Evolutionary conservation across 495 filamentous ascomycete species (phyloP).

Genomic region (Aspergillus steynii): DNA sequence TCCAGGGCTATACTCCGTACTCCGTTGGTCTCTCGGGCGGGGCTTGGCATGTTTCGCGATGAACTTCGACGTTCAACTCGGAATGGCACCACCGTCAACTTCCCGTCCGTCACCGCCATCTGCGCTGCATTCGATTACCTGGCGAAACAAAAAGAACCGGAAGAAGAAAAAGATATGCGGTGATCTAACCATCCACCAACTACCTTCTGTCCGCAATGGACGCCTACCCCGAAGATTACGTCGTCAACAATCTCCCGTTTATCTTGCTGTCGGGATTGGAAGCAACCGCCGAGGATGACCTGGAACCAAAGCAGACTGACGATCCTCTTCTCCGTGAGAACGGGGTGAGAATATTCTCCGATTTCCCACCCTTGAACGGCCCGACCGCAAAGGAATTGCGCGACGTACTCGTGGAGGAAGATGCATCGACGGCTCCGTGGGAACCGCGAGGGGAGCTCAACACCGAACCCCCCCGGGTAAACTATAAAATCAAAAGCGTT

Average conservation of each 20-base stretch:
- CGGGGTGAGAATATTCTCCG: constrained; percentile 62
- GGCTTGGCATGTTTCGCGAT: constrained; percentile 16
- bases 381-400: constrained; percentile 66
- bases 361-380: constrained; percentile 64
- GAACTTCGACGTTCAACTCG: neutral
- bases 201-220: constrained; percentile 66
- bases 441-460: constrained; percentile 42
- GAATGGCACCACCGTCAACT: neutral
- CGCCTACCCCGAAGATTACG: constrained; percentile 77
- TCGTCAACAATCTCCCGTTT: constrained; percentile 79
- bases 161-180: constrained; percentile 35
- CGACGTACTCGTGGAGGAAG: constrained; percentile 62
- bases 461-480: constrained; percentile 30
- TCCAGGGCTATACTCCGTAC: too few relatives aligned
- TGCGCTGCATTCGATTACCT: neutral
- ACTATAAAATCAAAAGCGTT: constrained; percentile 66
- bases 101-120: neutral
- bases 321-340: constrained; percentile 59
- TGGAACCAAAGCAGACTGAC: constrained; percentile 5
- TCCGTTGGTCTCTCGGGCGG: neutral
- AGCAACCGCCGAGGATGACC: constrained; percentile 26
- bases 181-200: constrained; percentile 30
- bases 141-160: too few relatives aligned
- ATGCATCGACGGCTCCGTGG: constrained; percentile 65
- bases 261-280: constrained; percentile 76